These are phyloP conservation scores for Chlorencoelia australis DNA, from an alignment of 2,329 filamentous ascomycete species.

Conservation along the genomic window DNA sequence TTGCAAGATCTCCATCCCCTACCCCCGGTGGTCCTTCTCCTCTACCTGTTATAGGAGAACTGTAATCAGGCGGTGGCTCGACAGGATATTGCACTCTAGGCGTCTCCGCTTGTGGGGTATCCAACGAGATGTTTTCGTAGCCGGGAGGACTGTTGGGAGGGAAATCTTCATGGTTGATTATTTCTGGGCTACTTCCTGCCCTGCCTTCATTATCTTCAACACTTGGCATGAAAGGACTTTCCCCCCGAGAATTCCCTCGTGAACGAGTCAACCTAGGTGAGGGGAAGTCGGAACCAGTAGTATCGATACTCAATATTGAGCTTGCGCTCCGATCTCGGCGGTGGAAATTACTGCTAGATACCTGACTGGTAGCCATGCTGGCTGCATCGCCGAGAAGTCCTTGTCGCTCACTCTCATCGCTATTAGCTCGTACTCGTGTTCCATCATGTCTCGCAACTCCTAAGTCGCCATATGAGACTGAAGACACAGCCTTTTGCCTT, in stretches of 20 bases:
- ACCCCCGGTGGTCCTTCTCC: constrained; percentile 12
- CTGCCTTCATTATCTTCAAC: constrained; percentile 12
- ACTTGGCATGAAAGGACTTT: constrained; percentile 27
- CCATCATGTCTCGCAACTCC: constrained; percentile 71
- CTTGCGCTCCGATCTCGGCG: constrained; percentile 40
- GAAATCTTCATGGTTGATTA: constrained; percentile 23
- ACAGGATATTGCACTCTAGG: constrained; percentile 1
- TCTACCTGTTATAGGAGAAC: constrained; percentile 15
- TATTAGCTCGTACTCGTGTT: constrained; percentile 63
- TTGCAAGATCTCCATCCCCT: background rate
- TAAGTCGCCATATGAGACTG: constrained; percentile 66
- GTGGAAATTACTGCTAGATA: constrained; percentile 31
- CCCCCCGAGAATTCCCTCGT: constrained; percentile 33
- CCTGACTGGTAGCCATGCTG: constrained; percentile 29
- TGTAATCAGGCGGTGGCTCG: constrained; percentile 24
- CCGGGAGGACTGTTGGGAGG: constrained; percentile 23
- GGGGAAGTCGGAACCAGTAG: constrained; percentile 33
- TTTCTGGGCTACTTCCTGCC: constrained; percentile 25
- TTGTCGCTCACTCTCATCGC: constrained; percentile 57
- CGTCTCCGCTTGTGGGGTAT: constrained; percentile 13
- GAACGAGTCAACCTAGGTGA: constrained; percentile 33
- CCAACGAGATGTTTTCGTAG: constrained; percentile 25
- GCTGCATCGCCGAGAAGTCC: constrained; percentile 65
- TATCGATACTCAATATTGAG: constrained; percentile 45
- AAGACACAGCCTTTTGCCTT: constrained; percentile 59